phyloP scores from a whole-genome alignment of 2,329 filamentous ascomycete species.

The Exophiala sp. region DNA sequence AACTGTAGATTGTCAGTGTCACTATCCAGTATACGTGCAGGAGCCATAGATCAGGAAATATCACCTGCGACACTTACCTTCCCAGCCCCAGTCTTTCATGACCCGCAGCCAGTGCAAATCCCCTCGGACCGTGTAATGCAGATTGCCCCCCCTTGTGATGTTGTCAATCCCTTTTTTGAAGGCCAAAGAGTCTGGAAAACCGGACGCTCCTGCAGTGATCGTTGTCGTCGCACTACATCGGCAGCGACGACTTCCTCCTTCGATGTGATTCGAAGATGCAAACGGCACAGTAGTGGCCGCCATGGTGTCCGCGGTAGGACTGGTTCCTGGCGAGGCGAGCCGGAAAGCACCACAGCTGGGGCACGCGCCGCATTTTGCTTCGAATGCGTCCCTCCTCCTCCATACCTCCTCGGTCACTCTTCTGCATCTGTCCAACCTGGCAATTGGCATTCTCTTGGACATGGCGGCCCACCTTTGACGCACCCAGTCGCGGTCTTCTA shows the following conservation, averaged over 20 bases:
- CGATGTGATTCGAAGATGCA: not conserved
- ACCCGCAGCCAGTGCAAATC: slow-evolving; percentile 65
- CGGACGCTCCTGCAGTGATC: not conserved
- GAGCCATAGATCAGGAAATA: not conserved
- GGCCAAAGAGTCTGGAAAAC: slow-evolving; percentile 4
- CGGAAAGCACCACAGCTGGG: not conserved
- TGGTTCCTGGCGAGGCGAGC: not conserved
- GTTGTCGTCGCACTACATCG: not conserved
- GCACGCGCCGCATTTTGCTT: slow-evolving; percentile 35
- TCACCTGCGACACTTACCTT: slow-evolving; percentile 50
- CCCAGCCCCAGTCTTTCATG: slow-evolving; percentile 68
- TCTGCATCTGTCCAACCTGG: slow-evolving; percentile 62
- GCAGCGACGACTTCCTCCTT: not conserved
- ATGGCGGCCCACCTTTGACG: slow-evolving; percentile 59
- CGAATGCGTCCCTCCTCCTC: slow-evolving; percentile 56
- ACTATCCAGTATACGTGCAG: not conserved
- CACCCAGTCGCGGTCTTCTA: slow-evolving; percentile 63
- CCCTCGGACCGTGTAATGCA: slow-evolving; percentile 60
- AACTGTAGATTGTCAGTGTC: not conserved
- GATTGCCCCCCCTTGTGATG: slow-evolving; percentile 45
- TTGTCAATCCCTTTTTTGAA: slow-evolving; percentile 5
- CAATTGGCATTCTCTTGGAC: slow-evolving; percentile 59
- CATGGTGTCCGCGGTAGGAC: not conserved
- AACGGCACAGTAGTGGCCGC: not conserved
- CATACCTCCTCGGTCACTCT: slow-evolving; percentile 65